Conservation (phyloP, 805 yeast species). For the Grigorovia yakushimaensis region DNA sequence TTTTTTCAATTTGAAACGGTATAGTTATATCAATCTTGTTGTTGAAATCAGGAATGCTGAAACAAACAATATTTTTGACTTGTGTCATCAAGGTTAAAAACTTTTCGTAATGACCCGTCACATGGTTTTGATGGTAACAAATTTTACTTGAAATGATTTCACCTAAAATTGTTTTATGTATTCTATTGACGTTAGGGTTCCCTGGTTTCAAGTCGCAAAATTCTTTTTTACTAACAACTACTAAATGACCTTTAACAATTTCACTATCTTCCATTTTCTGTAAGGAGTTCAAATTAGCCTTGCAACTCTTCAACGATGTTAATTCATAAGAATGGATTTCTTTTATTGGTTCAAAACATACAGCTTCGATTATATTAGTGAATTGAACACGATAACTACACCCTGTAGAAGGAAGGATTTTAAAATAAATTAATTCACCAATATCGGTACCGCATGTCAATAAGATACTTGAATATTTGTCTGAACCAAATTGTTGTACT, state of each 20-base stretch:
- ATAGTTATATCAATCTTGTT: conserved; percentile 15
- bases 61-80: conserved; percentile 43
- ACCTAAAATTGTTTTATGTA: neutral
- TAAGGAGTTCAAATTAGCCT: conserved; percentile 8
- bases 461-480: conserved; percentile 58
- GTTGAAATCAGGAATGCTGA: conserved; percentile 45
- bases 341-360: conserved; percentile 33
- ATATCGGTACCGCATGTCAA: conserved; percentile 65
- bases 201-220: conserved; percentile 32
- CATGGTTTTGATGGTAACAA: neutral
- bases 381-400: neutral
- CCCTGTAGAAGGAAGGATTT: conserved; percentile 41
- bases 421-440: conserved; percentile 64
- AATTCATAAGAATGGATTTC: neutral
- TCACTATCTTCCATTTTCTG: conserved; percentile 39
- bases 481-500: conserved; percentile 56
- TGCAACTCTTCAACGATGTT: neutral
- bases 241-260: conserved; percentile 46
- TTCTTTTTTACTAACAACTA: conserved; percentile 48
- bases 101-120: neutral
- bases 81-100: neutral
- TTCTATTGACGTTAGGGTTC: neutral
- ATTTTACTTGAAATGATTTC: neutral
- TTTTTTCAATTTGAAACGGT: neutral
- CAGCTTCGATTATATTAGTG: conserved; percentile 43